A percentile compares a stretch with the other conserved stretches of the same genome.
phyloP scores from a whole-genome alignment of 2,329 filamentous ascomycete genomes.

The Leptographium wingfieldii region DNA sequence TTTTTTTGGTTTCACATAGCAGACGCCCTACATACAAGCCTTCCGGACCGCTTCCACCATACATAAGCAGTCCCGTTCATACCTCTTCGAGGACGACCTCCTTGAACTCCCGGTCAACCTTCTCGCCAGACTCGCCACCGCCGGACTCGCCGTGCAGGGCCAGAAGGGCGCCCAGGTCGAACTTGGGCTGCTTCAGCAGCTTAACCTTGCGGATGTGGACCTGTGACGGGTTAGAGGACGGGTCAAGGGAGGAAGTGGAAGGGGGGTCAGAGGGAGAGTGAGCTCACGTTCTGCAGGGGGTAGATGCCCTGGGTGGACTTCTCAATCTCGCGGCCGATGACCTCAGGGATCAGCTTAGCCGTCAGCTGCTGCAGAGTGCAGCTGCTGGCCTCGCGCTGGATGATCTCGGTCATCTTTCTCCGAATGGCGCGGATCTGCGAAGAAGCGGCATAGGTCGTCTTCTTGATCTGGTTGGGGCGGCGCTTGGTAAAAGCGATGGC shows the following conservation, averaged over 20 bases:
- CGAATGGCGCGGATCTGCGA: slow-evolving; percentile 97
- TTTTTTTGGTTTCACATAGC: slow-evolving; percentile 3
- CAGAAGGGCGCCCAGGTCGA: slow-evolving; percentile 93
- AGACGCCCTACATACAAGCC: slow-evolving; percentile 1
- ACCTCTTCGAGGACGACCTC: slow-evolving; percentile 89
- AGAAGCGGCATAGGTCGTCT: slow-evolving; percentile 95
- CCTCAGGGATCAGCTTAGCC: slow-evolving; percentile 97
- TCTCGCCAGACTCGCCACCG: slow-evolving; percentile 93
- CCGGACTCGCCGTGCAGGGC: slow-evolving; percentile 95
- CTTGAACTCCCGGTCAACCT: slow-evolving; percentile 99
- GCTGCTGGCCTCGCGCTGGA: slow-evolving; percentile 85
- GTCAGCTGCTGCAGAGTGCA: slow-evolving; percentile 95
- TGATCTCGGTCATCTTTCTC: slow-evolving; percentile 99
- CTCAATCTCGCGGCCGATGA: slow-evolving; percentile 99
- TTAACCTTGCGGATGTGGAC: slow-evolving; percentile 99
- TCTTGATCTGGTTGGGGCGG: slow-evolving; percentile 99
- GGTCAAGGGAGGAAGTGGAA: not conserved
- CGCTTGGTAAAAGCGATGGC: slow-evolving; percentile 99
- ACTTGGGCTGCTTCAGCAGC: slow-evolving; percentile 97
- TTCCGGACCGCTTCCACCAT: not conserved
- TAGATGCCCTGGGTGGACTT: slow-evolving; percentile 99
- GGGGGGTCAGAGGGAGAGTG: not conserved
- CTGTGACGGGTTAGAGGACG: slow-evolving; percentile 30
- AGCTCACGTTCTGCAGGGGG: slow-evolving; percentile 88
- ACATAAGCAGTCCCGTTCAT: slow-evolving; percentile 40